phyloP scores from a whole-genome alignment of 169 alveolate species.

The Cryptosporidium ubiquitum region DNA sequence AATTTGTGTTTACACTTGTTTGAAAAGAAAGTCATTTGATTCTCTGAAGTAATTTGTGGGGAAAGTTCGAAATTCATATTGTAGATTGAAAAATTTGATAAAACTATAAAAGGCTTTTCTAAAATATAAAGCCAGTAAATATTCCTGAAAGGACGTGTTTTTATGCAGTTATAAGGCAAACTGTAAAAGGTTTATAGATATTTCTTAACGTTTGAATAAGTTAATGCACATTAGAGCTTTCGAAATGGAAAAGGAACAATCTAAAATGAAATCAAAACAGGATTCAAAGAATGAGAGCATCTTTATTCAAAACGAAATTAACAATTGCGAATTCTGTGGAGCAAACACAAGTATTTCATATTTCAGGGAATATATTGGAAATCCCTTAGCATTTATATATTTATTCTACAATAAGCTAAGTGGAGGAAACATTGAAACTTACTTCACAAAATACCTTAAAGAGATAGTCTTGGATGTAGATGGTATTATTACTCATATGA shows the following conservation, averaged over 20 bases:
- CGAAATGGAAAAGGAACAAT: conserved; percentile 2
- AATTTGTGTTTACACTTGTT: too few species aligned
- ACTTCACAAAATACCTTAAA: conserved; percentile 19
- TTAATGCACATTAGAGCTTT: not conserved
- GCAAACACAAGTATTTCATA: not conserved
- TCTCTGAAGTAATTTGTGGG: too few species aligned
- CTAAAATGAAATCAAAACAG: not conserved
- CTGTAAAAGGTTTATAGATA: too few species aligned
- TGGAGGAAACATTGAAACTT: conserved; percentile 63
- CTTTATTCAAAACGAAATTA: not conserved
- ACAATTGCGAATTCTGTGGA: conserved; percentile 13
- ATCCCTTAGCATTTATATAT: conserved; percentile 57
- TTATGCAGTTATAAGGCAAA: too few species aligned
- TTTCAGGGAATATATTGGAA: conserved; percentile 50
- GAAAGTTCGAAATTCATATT: not conserved
- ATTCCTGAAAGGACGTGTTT: too few species aligned
- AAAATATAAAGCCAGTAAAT: too few species aligned
- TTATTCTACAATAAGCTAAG: conserved; percentile 52
- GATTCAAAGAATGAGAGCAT: not conserved
- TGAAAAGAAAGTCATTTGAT: not conserved
- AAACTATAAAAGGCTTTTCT: not conserved
- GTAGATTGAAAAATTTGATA: not conserved
- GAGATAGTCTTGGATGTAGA: conserved; percentile 63
- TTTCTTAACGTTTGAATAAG: not conserved
- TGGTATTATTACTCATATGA: conserved; percentile 37